Conservation (phyloP, 352 stramenopile genomes). For the Phytophthora megakarya region DNA sequence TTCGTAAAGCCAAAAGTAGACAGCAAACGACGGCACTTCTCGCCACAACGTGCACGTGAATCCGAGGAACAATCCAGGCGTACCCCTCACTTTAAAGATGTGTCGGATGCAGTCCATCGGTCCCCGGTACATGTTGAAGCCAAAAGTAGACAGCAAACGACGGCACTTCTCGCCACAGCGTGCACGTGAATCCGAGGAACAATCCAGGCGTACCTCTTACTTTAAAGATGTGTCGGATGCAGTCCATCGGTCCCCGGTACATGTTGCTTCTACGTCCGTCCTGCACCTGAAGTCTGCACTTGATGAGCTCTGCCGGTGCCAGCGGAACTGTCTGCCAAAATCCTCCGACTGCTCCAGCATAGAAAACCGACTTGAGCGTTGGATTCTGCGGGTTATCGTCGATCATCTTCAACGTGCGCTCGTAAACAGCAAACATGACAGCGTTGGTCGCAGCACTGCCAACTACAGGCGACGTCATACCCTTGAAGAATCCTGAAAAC, state of each 20-base stretch:
- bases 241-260: slow-evolving; percentile 76
- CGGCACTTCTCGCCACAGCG: slow-evolving; percentile 75
- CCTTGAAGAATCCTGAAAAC: slow-evolving; percentile 82
- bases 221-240: slow-evolving; percentile 74
- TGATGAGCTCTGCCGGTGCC: slow-evolving; percentile 83
- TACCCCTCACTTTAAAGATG: slow-evolving; percentile 64
- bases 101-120: slow-evolving; percentile 79
- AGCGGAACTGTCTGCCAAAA: slow-evolving; percentile 81
- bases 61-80: slow-evolving; percentile 72
- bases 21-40: slow-evolving; percentile 81
- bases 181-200: slow-evolving; percentile 78
- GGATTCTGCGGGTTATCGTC: slow-evolving; percentile 58
- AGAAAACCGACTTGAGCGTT: slow-evolving; percentile 71
- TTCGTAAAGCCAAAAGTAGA: slow-evolving; percentile 89
- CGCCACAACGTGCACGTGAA: slow-evolving; percentile 77
- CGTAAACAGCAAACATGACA: slow-evolving; percentile 86
- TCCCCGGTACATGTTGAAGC: slow-evolving; percentile 64
- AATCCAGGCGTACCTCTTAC: slow-evolving; percentile 60
- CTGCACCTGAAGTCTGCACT: slow-evolving; percentile 83
- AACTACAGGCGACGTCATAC: slow-evolving; percentile 80
- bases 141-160: slow-evolving; percentile 88
- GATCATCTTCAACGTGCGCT: slow-evolving; percentile 67
- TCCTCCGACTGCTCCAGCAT: slow-evolving; percentile 66
- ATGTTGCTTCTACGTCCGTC: slow-evolving; percentile 56
- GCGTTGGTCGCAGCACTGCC: slow-evolving; percentile 86